These are phyloP conservation scores for Tuber microsphaerosporum DNA, from an alignment of 495 filamentous ascomycete species.

Conservation along the genomic window DNA sequence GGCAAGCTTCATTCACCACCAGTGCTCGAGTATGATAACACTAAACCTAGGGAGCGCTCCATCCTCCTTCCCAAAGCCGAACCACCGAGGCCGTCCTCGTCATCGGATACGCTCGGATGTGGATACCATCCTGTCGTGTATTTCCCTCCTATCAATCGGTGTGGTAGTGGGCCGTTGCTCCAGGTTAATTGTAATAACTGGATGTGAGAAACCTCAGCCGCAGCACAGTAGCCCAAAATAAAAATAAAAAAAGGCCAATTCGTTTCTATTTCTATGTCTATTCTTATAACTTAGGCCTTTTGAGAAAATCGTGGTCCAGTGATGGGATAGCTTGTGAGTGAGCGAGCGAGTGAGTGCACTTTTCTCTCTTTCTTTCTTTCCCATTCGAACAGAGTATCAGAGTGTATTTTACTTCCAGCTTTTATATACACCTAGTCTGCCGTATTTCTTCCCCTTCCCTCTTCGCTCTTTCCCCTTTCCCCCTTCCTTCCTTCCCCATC, in stretches of 20 bases:
- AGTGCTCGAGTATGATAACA: neutral
- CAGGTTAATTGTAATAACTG: too few species aligned
- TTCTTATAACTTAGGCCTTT: neutral
- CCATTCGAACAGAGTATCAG: too few species aligned
- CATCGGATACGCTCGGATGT: neutral
- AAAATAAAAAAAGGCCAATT: neutral
- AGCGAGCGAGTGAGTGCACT: neutral
- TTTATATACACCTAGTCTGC: too few species aligned
- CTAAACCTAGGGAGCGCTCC: neutral
- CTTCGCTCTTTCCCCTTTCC: neutral
- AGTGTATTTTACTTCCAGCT: too few species aligned
- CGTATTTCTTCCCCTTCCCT: neutral
- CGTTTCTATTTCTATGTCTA: neutral
- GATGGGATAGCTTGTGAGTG: neutral
- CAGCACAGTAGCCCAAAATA: neutral
- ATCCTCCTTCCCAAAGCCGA: neutral
- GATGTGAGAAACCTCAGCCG: neutral
- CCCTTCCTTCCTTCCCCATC: neutral
- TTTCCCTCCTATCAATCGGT: neutral
- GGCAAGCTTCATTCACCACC: too few species aligned
- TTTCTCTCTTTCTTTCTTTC: neutral
- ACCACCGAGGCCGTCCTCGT: neutral
- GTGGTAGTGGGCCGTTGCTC: neutral
- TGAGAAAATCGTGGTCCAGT: neutral
- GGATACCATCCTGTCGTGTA: neutral